phyloP scores from a whole-genome alignment of 331 rosid genomes.

The Stylosanthes scabra region DNA sequence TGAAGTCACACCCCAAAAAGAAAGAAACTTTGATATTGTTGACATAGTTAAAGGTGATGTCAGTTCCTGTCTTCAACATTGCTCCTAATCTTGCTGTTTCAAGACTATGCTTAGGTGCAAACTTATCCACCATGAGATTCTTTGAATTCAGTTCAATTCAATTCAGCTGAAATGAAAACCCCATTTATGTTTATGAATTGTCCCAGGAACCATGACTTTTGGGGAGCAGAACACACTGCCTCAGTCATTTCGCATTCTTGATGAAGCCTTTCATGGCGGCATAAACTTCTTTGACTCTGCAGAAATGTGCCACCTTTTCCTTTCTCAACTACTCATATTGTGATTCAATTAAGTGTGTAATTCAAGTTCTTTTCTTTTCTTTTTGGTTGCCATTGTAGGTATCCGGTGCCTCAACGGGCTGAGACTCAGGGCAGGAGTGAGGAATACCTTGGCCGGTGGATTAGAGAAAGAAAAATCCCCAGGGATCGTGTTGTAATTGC shows the following conservation, averaged over 20 bases:
- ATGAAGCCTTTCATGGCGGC: constrained; percentile 70
- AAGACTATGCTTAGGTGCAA: constrained; percentile 74
- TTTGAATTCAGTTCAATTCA: not conserved
- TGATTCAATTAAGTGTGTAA: not conserved
- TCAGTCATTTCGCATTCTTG: constrained; percentile 75
- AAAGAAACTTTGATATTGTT: no score
- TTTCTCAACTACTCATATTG: not conserved
- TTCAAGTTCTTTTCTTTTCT: not conserved
- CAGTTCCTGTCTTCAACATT: constrained; percentile 68
- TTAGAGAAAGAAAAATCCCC: constrained; percentile 57
- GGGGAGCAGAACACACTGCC: constrained; percentile 78
- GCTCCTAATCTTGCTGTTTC: constrained; percentile 77
- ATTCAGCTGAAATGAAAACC: not conserved
- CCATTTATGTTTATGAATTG: not conserved
- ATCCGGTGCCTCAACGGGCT: constrained; percentile 90
- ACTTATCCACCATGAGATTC: not conserved
- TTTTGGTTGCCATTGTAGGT: constrained; percentile 45
- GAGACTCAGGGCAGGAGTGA: constrained; percentile 82
- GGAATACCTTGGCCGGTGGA: constrained; percentile 87
- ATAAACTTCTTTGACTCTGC: constrained; percentile 94
- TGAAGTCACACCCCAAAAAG: no score
- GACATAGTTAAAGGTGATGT: constrained; percentile 40
- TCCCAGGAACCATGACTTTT: constrained; percentile 92
- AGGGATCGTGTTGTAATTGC: constrained; percentile 71
- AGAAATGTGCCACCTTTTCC: constrained; percentile 60